Evolutionary conservation across 2,329 filamentous ascomycete species (phyloP).

Genomic region (Colletotrichum simmondsii): DNA sequence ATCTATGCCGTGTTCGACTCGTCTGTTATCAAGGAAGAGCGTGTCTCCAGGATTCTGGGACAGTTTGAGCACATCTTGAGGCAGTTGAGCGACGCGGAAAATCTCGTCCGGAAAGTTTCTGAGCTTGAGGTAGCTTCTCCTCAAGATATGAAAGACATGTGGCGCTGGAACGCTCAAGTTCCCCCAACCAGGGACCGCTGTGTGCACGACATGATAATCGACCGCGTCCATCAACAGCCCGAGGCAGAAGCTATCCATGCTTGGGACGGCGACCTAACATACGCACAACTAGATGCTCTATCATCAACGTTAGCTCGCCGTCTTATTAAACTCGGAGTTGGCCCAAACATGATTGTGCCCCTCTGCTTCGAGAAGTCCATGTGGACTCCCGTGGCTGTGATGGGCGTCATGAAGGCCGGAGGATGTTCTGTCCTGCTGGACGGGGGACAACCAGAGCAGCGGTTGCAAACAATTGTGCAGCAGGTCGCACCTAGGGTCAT

Average conservation of each 20-base stretch:
- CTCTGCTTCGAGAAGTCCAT: slow-evolving; percentile 46
- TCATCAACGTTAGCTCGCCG: slow-evolving; percentile 34
- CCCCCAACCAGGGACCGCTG: neutral
- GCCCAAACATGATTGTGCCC: slow-evolving; percentile 41
- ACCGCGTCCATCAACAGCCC: neutral
- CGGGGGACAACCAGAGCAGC: slow-evolving; percentile 22
- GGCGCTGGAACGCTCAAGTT: neutral
- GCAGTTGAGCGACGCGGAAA: neutral
- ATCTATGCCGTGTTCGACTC: neutral
- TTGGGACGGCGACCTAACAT: neutral
- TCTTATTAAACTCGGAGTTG: slow-evolving; percentile 39
- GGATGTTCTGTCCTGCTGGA: slow-evolving; percentile 47
- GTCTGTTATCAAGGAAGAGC: neutral
- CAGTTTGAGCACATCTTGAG: neutral
- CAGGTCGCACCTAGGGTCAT: slow-evolving; percentile 30
- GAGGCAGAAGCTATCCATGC: slow-evolving; percentile 31
- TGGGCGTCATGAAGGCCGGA: slow-evolving; percentile 44
- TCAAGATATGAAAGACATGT: neutral
- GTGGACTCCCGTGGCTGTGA: slow-evolving; percentile 43
- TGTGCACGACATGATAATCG: neutral
- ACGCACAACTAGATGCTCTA: neutral
- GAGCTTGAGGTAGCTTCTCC: neutral
- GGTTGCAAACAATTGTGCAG: neutral
- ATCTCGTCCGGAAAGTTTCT: neutral
- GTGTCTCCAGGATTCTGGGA: neutral